phyloP scores from a whole-genome alignment of 2,329 filamentous ascomycete species.

The Ramularia collo-cygni region DNA sequence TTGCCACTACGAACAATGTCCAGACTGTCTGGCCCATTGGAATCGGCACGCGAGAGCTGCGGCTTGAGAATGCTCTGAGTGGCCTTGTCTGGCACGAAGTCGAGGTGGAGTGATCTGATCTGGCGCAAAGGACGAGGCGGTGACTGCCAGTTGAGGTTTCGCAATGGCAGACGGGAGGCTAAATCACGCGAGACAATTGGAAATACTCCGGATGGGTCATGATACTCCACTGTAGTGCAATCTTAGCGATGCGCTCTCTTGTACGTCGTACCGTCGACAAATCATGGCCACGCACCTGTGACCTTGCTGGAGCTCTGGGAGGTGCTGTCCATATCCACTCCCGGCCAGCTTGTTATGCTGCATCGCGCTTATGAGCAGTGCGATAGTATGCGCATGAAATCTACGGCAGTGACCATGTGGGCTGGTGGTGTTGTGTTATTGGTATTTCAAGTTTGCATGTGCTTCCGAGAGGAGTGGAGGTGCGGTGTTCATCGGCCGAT shows the following conservation, averaged over 20 bases:
- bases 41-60: constrained; percentile 13
- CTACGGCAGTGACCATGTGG: background rate
- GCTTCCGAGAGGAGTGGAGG: too few species aligned
- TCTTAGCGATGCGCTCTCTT: constrained; percentile 8
- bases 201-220: constrained; percentile 85
- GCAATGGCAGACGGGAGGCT: constrained; percentile 70
- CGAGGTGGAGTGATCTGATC: constrained; percentile 86
- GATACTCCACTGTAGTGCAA: constrained; percentile 73
- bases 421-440: background rate
- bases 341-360: constrained; percentile 14
- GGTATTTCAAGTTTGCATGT: background rate
- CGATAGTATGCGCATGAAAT: background rate
- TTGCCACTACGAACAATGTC: constrained; percentile 37
- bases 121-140: constrained; percentile 84
- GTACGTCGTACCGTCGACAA: constrained; percentile 3
- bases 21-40: constrained; percentile 30
- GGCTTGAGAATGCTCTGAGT: constrained; percentile 22
- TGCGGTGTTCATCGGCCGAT: background rate
- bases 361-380: constrained; percentile 21
- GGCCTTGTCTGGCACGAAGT: constrained; percentile 56
- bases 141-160: constrained; percentile 95
- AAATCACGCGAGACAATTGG: constrained; percentile 72
- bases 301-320: constrained; percentile 42
- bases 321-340: constrained; percentile 28
- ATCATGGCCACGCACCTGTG: constrained; percentile 33